phyloP scores from a whole-genome alignment of 78 protist species.

The Pigoraptor vietnamica region DNA sequence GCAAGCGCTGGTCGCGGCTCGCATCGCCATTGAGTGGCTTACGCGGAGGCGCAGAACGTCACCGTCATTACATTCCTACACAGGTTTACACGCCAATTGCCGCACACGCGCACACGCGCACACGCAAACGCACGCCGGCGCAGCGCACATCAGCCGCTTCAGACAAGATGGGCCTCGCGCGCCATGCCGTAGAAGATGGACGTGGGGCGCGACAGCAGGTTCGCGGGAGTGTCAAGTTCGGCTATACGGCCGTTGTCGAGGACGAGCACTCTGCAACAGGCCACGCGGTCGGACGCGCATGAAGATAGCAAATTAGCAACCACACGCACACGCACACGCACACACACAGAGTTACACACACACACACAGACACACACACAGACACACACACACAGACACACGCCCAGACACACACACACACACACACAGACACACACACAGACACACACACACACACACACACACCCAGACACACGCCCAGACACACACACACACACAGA shows the following conservation, averaged over 20 bases:
- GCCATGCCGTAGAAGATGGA: background rate
- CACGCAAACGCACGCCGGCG: background rate
- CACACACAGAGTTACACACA: too few species aligned
- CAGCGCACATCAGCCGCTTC: background rate
- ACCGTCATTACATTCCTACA: too few species aligned
- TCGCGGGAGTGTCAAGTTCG: background rate
- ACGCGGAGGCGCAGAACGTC: too few species aligned
- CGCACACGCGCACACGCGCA: too few species aligned
- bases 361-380: background rate
- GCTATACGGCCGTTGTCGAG: background rate
- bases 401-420: background rate
- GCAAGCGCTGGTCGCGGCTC: too few species aligned
- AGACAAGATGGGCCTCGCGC: background rate
- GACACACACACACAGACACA: background rate
- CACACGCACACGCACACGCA: too few species aligned
- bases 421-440: background rate
- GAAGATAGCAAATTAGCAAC: too few species aligned
- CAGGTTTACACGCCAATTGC: too few species aligned
- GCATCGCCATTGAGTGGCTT: too few species aligned
- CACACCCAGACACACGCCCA: background rate
- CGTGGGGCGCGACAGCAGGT: background rate
- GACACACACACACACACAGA: background rate
- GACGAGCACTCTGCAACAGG: slow-evolving; percentile 25
- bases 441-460: background rate
- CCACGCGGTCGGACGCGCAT: too few species aligned